phyloP scores from a whole-genome alignment of 768 basidiomycete species.

The Macrolepiota dolichaula region DNA sequence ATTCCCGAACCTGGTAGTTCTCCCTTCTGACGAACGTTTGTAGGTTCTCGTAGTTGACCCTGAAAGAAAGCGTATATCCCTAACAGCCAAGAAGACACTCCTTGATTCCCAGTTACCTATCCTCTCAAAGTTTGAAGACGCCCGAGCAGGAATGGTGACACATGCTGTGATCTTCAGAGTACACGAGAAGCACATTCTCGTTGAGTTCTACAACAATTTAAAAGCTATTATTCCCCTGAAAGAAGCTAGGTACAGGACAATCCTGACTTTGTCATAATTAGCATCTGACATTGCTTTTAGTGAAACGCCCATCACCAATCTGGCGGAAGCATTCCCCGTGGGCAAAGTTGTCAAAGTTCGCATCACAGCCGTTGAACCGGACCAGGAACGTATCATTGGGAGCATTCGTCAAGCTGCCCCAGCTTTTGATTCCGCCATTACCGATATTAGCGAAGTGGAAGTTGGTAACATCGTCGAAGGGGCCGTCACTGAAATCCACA shows the following conservation, averaged over 20 bases:
- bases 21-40: not conserved
- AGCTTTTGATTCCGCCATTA: constrained; percentile 36
- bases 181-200: constrained; percentile 73
- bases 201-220: constrained; percentile 90
- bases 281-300: constrained; percentile 33
- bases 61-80: constrained; percentile 71
- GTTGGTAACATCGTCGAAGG: constrained; percentile 75
- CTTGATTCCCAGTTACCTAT: constrained; percentile 77
- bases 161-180: constrained; percentile 84
- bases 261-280: not conserved
- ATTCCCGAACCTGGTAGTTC: not conserved
- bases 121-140: constrained; percentile 62
- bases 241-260: constrained; percentile 66
- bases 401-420: constrained; percentile 81
- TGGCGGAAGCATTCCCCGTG: constrained; percentile 62
- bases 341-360: constrained; percentile 87
- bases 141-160: constrained; percentile 64
- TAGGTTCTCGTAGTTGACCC: constrained; percentile 84
- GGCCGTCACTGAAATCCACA: constrained; percentile 75
- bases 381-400: constrained; percentile 66
- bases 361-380: constrained; percentile 60
- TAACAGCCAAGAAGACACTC: constrained; percentile 91
- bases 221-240: constrained; percentile 77
- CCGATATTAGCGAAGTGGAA: constrained; percentile 71
- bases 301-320: constrained; percentile 56